Conservation (phyloP, 352 stramenopile species). For the Phytopythium sindhum region DNA sequence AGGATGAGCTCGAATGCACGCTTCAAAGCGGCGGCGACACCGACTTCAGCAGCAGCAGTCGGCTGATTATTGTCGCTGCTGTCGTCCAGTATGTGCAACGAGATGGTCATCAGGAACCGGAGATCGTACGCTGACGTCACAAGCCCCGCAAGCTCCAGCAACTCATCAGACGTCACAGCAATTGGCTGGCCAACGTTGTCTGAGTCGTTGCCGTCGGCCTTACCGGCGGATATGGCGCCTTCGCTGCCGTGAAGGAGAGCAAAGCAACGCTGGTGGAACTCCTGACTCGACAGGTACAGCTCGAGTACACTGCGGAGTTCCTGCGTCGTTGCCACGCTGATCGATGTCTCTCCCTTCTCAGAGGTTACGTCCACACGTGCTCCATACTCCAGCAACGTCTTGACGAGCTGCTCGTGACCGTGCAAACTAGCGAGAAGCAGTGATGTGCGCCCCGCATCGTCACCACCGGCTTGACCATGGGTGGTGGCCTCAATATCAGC, state of each 20-base stretch:
- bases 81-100: constrained; percentile 5
- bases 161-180: background rate
- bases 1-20: constrained; percentile 26
- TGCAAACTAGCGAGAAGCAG: constrained; percentile 1
- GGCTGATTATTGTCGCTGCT: background rate
- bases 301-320: background rate
- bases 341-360: background rate
- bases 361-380: constrained; percentile 1
- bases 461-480: too few relatives aligned
- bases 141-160: constrained; percentile 17
- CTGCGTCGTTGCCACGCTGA: background rate
- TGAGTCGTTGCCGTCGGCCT: background rate
- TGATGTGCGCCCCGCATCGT: background rate
- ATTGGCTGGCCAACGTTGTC: background rate
- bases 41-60: background rate
- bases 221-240: background rate
- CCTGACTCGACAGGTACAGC: constrained; percentile 5
- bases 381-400: constrained; percentile 4
- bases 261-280: constrained; percentile 7
- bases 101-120: constrained; percentile 21
- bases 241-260: constrained; percentile 1
- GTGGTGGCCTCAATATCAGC: constrained; percentile 3
- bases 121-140: constrained; percentile 35
- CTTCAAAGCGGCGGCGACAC: constrained; percentile 6
- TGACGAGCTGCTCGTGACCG: background rate